Evolutionary conservation across 2,329 filamentous ascomycete genomes (phyloP), one percentile per base, ranked within the genome.

Genomic region (Mycosphaerella sp.): DNA sequence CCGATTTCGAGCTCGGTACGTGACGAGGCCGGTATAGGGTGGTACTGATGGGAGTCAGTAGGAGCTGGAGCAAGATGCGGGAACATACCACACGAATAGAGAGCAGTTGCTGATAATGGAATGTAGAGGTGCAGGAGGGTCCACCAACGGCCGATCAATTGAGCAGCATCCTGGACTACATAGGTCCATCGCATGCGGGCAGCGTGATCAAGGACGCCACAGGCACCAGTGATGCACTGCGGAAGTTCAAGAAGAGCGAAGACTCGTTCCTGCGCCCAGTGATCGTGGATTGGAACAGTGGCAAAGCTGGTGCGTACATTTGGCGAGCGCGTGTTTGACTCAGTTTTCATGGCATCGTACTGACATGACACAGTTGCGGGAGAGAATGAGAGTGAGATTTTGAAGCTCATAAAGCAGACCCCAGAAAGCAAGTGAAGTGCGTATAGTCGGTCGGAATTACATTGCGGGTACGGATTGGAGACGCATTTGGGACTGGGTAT

Each of bases 231-330:
- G 91, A 96, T 72, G 93, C 92, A 2, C 62, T 96, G 67, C 86
- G 80, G 73, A 86, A 81, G 73, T 83, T 95, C 66, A 87, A 86
- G 70, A 78, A 86, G 72, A 84, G 80, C 71, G 73, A 74, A 1
- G 78, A 82, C 31, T 81, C 72, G 64, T 91, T 97, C 70, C 75
- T 86, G 65, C 75, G 85, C 62, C 92, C 92, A 26, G 74, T 96
- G 69, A 88, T 86, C 55, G 92, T 97, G 49, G 92, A 97, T 70
- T 97, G 93, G 93, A 89, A 86, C 69, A 91, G 92, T 70, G 93
- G 91, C 60, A 87, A 83, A 70, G 92, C 85, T 45, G 77, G 87
- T 74, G 71, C 52, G 73, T 68, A 38, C 26, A 9, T 41, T 26
- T 10, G 9, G 23, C 11, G 26, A 21, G 6, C 10, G 6, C 21